These are phyloP conservation scores for Lentinula raphanica DNA, from an alignment of 768 basidiomycete genomes.

Conservation along the genomic window DNA sequence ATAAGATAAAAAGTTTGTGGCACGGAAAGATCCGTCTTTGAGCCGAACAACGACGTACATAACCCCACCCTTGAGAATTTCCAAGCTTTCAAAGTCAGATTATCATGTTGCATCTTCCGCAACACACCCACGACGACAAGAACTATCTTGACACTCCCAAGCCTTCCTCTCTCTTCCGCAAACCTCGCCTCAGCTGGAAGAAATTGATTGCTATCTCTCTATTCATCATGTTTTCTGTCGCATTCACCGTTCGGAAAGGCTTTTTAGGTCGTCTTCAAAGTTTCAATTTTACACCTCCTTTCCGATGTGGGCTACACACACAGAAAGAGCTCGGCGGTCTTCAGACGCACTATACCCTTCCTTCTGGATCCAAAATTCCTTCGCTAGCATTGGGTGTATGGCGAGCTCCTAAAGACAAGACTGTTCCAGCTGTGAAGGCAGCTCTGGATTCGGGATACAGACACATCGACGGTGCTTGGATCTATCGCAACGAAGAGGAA, in stretches of 20 bases:
- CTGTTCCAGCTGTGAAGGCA: conserved; percentile 35
- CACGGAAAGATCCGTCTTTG: background rate
- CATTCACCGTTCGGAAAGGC: background rate
- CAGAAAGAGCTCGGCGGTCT: conserved; percentile 14
- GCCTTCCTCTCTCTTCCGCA: background rate
- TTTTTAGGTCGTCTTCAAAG: background rate
- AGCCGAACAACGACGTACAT: background rate
- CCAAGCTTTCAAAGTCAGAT: background rate
- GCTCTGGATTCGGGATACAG: conserved; percentile 61
- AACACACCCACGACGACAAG: background rate
- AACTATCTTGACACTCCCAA: background rate
- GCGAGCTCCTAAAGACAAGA: conserved; percentile 52
- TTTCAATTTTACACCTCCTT: background rate
- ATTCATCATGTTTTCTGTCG: conserved; percentile 2
- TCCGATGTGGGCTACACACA: background rate
- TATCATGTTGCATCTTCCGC: background rate
- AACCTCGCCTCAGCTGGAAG: background rate
- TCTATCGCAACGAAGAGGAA: conserved; percentile 68
- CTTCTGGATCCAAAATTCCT: conserved; percentile 66
- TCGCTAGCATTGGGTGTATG: conserved; percentile 65
- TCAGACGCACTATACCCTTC: conserved; percentile 50
- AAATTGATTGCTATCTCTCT: background rate
- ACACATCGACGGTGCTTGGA: conserved; percentile 74
- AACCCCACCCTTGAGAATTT: background rate
- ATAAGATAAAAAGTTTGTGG: background rate